These are phyloP conservation scores for Phenoliferia sp. DNA, from an alignment of 1,284 basidiomycete genomes.

Conservation along the genomic window DNA sequence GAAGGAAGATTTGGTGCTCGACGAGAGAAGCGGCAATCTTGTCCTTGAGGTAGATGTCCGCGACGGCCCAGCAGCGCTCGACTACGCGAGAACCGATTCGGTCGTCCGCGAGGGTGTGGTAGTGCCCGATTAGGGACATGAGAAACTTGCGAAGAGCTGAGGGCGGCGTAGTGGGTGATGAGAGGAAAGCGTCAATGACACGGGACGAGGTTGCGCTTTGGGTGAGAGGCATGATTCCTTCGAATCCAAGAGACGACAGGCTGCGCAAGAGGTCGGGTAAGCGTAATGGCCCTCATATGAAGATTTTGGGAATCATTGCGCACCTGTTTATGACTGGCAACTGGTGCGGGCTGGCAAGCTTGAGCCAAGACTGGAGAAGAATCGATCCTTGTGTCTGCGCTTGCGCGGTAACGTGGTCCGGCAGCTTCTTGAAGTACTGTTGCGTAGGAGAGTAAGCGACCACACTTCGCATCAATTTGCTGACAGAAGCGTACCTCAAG, in stretches of 20 bases:
- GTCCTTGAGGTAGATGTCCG: slow-evolving; percentile 89
- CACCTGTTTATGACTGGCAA: slow-evolving; percentile 64
- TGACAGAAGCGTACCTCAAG: slow-evolving; percentile 47
- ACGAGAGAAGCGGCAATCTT: slow-evolving; percentile 79
- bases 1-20: slow-evolving; percentile 60
- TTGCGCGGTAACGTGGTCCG: slow-evolving; percentile 16
- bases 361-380: slow-evolving; percentile 72
- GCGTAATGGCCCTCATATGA: neutral
- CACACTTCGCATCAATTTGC: slow-evolving; percentile 42
- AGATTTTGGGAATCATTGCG: slow-evolving; percentile 12
- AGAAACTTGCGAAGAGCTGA: slow-evolving; percentile 69
- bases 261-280: neutral
- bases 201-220: slow-evolving; percentile 71
- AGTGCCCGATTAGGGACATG: slow-evolving; percentile 67
- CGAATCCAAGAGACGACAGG: slow-evolving; percentile 55
- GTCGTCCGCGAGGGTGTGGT: slow-evolving; percentile 72
- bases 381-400: slow-evolving; percentile 80
- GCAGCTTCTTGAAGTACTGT: slow-evolving; percentile 32
- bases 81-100: slow-evolving; percentile 81
- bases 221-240: slow-evolving; percentile 61
- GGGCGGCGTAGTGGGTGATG: slow-evolving; percentile 59
- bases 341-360: slow-evolving; percentile 61
- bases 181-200: slow-evolving; percentile 71
- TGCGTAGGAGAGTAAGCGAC: neutral
- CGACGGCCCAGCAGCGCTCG: slow-evolving; percentile 77